Evolutionary conservation across 176 grass and related monocot species (phyloP), one percentile per base, ranked within the genome.

Genomic region (Cenchrus fungigraminus): DNA sequence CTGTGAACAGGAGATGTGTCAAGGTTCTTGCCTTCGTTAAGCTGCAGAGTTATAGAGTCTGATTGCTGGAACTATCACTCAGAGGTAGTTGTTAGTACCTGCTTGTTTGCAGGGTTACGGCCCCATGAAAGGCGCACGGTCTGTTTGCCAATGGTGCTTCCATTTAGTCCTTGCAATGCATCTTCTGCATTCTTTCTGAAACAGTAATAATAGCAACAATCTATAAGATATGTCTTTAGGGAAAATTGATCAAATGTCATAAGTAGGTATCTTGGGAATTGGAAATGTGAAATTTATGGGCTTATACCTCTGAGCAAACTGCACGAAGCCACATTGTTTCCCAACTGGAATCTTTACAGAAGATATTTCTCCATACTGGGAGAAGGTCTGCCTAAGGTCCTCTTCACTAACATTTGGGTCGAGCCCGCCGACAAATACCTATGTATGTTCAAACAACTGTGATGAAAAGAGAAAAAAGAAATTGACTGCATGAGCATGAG

Each of bases 341-440:
- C 96, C 91, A 70, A 90, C 87, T 67, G 96, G 96, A 71, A 98
- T 93, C 86, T 98, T 98, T 49, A 98, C 93, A 9, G 96, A 95
- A 31, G 91, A 89, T 79, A 98, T 98, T 51, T 94, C 93, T 56
- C 93, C 96, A 59, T 95, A 95, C 58, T 95, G 90, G 55, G 89
- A 90, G 71, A 98, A 98, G 42, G 80, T 82, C 85, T 95, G 87
- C 86, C 88, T 94, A 42, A 95, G 93, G 65, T 95, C 93, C 55
- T 95, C 93, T 89, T 95, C 96, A 78, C 86, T 94, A 50, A 92
- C 93, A 83, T 94, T 95, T 42, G 91, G 86, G 67, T 98, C 93
- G 55, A 98, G 93, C 70, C 96, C 96, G 25, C 96, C 96, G 6
- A 98, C 96, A 98, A 98, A 98, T 86, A 98, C 89, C 96, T 98